Conservation (phyloP, 1,284 basidiomycete genomes). For the Xerocomus minutiporus region DNA sequence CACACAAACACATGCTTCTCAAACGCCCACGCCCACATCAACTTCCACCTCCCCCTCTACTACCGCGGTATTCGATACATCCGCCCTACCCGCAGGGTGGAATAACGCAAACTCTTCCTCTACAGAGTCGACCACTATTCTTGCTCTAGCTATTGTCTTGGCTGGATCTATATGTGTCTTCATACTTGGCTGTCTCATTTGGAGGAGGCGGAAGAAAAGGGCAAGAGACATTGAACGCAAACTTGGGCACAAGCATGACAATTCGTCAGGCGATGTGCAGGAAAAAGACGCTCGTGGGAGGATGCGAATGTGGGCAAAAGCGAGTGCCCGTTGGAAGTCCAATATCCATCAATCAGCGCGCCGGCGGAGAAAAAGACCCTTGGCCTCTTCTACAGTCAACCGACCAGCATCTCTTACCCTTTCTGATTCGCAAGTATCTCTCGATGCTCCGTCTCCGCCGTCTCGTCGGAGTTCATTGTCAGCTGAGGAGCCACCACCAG, state of each 20-base stretch:
- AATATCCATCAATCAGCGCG: conserved; percentile 53
- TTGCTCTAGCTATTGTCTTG: conserved; percentile 56
- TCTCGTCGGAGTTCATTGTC: conserved; percentile 17
- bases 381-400: conserved; percentile 15
- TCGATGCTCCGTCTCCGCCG: background rate
- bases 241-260: conserved; percentile 14
- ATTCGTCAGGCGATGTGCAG: conserved; percentile 29
- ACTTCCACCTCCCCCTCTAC: conserved; percentile 7
- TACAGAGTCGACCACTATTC: conserved; percentile 46
- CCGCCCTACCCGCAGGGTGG: conserved; percentile 57
- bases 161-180: conserved; percentile 52
- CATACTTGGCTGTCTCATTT: conserved; percentile 54
- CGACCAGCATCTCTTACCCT: conserved; percentile 22
- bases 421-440: conserved; percentile 6
- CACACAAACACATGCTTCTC: conserved; percentile 7
- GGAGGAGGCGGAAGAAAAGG: conserved; percentile 45
- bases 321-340: conserved; percentile 60
- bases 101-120: conserved; percentile 18
- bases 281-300: conserved; percentile 46
- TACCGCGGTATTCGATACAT: conserved; percentile 31
- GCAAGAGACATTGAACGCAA: conserved; percentile 28
- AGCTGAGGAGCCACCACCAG: background rate
- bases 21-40: conserved; percentile 7
- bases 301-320: conserved; percentile 57
- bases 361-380: conserved; percentile 47